phyloP scores from a whole-genome alignment of 768 basidiomycete genomes.

The Tricholoma flavovirens region DNA sequence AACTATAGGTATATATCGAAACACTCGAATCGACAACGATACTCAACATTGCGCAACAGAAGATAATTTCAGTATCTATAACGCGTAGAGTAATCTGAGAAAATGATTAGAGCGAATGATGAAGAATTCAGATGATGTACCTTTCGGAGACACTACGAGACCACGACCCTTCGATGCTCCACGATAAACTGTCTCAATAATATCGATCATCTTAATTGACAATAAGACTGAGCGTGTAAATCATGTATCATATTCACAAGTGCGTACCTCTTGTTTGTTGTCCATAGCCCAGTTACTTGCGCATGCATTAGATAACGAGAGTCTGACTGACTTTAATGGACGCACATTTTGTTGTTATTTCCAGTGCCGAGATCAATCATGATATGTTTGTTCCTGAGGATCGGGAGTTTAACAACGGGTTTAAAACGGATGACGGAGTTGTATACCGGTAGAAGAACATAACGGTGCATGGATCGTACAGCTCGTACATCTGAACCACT shows the following conservation, averaged over 20 bases:
- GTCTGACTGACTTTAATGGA: constrained; percentile 7
- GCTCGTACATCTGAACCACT: constrained; percentile 83
- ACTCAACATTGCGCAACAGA: not conserved
- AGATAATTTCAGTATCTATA: constrained; percentile 29
- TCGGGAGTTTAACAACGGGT: constrained; percentile 5
- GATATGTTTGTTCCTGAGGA: constrained; percentile 88
- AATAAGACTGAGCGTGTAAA: constrained; percentile 1
- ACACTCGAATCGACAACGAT: not conserved
- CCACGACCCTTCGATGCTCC: constrained; percentile 97
- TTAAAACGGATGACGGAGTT: not conserved
- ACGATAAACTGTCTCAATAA: constrained; percentile 96
- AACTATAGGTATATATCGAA: not conserved
- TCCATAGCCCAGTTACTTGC: constrained; percentile 97
- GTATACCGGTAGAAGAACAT: constrained; percentile 97
- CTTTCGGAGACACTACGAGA: constrained; percentile 95
- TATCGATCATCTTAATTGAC: constrained; percentile 82
- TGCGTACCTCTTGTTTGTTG: constrained; percentile 89
- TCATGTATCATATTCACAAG: not conserved
- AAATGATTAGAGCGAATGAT: not conserved
- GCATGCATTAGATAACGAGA: not conserved
- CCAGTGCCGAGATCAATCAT: constrained; percentile 99
- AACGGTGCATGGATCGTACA: constrained; percentile 95
- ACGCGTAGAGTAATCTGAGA: constrained; percentile 39
- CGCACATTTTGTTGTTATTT: constrained; percentile 99
- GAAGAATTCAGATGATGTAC: constrained; percentile 31